Percentiles rank a stretch among this genome's conserved stretches.
phyloP scores from a whole-genome alignment of 2,329 filamentous ascomycete genomes.

The Trichoderma sp. region DNA sequence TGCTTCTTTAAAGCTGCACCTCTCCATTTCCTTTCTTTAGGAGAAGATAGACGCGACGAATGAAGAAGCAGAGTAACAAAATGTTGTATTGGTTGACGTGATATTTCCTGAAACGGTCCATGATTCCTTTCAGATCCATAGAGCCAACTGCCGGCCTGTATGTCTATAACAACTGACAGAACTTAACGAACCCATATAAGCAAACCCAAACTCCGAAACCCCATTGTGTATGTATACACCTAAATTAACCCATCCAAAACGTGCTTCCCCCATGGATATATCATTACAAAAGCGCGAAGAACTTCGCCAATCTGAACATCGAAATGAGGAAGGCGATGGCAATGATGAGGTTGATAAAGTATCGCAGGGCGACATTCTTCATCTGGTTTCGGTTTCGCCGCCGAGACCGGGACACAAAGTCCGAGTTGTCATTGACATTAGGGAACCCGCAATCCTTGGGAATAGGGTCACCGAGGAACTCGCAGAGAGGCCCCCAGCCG shows the following conservation, averaged over 20 bases:
- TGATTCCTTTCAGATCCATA: too few species aligned
- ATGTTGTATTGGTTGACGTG: too few species aligned
- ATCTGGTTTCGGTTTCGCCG: slow-evolving; percentile 42
- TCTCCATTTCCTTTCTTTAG: too few species aligned
- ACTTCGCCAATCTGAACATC: not conserved
- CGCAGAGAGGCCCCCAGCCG: slow-evolving; percentile 44
- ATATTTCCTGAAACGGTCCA: too few species aligned
- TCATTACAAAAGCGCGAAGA: not conserved
- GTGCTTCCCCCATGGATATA: too few species aligned
- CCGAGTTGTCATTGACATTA: slow-evolving; percentile 41
- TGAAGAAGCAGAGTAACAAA: too few species aligned
- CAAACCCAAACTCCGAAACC: not conserved
- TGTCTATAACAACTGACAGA: too few species aligned
- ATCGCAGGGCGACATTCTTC: slow-evolving; percentile 40
- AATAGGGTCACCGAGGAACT: slow-evolving; percentile 41
- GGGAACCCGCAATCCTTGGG: slow-evolving; percentile 37
- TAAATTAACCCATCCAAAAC: not conserved
- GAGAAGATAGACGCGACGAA: too few species aligned
- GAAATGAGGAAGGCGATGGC: slow-evolving; percentile 8
- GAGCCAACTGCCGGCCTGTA: too few species aligned
- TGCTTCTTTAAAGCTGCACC: too few species aligned
- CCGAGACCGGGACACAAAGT: slow-evolving; percentile 41
- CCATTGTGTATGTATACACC: not conserved
- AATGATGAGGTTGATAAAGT: slow-evolving; percentile 31
- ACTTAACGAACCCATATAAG: not conserved